Conservation (phyloP, 345 rosid species). For the Geranium brycei region DNA sequence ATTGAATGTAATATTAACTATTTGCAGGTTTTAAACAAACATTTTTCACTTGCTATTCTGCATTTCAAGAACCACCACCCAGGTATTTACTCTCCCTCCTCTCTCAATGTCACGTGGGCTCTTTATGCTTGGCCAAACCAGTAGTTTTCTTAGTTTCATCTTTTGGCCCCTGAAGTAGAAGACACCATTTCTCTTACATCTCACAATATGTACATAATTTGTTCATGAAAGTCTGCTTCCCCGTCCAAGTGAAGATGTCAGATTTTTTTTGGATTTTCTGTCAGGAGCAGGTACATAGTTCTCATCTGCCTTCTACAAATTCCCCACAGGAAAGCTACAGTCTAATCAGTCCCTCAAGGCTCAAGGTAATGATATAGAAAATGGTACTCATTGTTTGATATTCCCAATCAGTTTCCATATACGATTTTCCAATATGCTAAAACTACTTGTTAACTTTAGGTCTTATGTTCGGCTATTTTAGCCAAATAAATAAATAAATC, state of each 20-base stretch:
- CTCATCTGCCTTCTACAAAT: not conserved
- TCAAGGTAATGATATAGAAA: not conserved
- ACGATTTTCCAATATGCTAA: too few relatives aligned
- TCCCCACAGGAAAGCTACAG: not conserved
- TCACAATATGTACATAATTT: not conserved
- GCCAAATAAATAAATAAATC: not conserved
- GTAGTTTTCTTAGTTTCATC: too few relatives aligned
- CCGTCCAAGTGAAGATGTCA: not conserved
- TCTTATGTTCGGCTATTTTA: too few relatives aligned
- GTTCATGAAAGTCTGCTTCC: not conserved
- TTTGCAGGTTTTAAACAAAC: not conserved
- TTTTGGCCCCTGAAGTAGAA: too few relatives aligned
- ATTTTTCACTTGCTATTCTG: not conserved
- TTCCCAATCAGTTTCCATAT: too few relatives aligned
- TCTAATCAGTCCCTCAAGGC: not conserved
- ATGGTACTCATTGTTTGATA: not conserved
- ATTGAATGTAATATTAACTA: not conserved
- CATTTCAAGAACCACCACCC: not conserved
- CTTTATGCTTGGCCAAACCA: too few relatives aligned
- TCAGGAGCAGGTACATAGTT: not conserved
- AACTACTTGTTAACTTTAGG: too few relatives aligned
- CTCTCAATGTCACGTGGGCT: too few relatives aligned
- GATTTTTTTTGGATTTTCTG: not conserved
- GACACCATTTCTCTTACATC: too few relatives aligned
- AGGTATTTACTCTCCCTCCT: not conserved